phyloP scores from a whole-genome alignment of 2,329 filamentous ascomycete genomes.

The Dactylonectria estremocensis region DNA sequence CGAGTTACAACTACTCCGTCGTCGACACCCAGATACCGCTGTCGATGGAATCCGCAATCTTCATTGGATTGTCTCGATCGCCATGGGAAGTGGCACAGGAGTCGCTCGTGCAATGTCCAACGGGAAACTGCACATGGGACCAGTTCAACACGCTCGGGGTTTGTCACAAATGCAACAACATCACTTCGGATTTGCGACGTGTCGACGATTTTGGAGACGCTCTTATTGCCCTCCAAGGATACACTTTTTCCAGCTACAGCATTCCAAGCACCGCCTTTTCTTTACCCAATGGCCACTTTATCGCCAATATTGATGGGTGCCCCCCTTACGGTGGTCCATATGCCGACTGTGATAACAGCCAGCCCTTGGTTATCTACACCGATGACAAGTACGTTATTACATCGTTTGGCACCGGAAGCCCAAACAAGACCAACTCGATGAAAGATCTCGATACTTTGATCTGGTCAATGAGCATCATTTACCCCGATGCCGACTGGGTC shows the following conservation, averaged over 20 bases:
- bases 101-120: constrained; percentile 31
- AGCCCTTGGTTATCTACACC: not conserved
- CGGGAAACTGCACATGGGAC: constrained; percentile 41
- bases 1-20: not conserved
- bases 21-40: constrained; percentile 6
- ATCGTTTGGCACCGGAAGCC: constrained; percentile 31
- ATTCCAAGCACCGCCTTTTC: constrained; percentile 17
- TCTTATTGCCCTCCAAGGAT: not conserved
- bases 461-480: constrained; percentile 35
- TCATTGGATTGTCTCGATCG: constrained; percentile 26
- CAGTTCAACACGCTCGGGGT: constrained; percentile 41
- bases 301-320: constrained; percentile 19
- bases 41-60: constrained; percentile 31
- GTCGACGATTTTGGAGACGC: constrained; percentile 9
- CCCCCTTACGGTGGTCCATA: constrained; percentile 6
- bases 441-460: constrained; percentile 34
- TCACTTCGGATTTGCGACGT: constrained; percentile 32
- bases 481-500: constrained; percentile 17
- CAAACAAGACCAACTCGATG: constrained; percentile 32
- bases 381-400: constrained; percentile 26
- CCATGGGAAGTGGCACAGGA: constrained; percentile 21
- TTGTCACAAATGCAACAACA: constrained; percentile 39
- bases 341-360: not conserved
- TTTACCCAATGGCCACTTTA: constrained; percentile 26
- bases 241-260: not conserved